Base-by-base conservation (phyloP, 768 basidiomycete genomes). In the Rhodosporidiobolus odoratus region DNA sequence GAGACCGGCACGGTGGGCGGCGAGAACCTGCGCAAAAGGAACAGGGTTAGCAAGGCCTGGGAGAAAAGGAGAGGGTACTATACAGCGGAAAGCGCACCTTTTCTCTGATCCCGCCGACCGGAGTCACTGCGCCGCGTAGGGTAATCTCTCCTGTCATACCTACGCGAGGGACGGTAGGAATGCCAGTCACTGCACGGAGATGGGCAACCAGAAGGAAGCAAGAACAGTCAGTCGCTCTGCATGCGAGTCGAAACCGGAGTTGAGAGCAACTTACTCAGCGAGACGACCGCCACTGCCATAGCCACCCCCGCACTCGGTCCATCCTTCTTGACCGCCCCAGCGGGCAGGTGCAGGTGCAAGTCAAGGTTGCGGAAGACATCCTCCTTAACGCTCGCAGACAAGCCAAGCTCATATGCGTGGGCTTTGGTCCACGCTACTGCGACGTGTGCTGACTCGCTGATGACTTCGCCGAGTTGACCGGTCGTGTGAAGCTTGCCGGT, bases 111-210 rank as follows among this genome's bases (percentile, higher is more conserved):
- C 73, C 73, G n/a, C 73, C 73, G 35, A 74, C 89, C 8, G 91
- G 86, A 0, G 87, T 89, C 43, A 92, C 87, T 13, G 86, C 86
- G 23, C 91, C 90, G 3, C 91, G 85, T 1, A 92, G 83, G 0
- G 92, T 95, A 62, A 94, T 89, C 86, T 95, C 93, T 62, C 93
- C 93, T 0, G 93, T 95, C 88, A 95, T 90, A 1, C 92, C 92
- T 25, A 58, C 40, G 43, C 62, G 30, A 4, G 32, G 19, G 15
- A 58, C 43, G 16, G 65, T 61, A 8, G 70, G 34, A 35, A 72
- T 41, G 16, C 70, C 70, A 9, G 48, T 40, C 70, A 72, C 70
- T 72, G 58, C 19, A 27, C 8, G 25, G 21, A 61, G 25, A 3
- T 1, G n/a, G n/a, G 34, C 32, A 3, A 19, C 8, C 6, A 16